A percentile compares a stretch with the other conserved stretches of the same genome.
Conservation (phyloP, 108 stramenopile genomes). For the Skeletonema potamos region DNA sequence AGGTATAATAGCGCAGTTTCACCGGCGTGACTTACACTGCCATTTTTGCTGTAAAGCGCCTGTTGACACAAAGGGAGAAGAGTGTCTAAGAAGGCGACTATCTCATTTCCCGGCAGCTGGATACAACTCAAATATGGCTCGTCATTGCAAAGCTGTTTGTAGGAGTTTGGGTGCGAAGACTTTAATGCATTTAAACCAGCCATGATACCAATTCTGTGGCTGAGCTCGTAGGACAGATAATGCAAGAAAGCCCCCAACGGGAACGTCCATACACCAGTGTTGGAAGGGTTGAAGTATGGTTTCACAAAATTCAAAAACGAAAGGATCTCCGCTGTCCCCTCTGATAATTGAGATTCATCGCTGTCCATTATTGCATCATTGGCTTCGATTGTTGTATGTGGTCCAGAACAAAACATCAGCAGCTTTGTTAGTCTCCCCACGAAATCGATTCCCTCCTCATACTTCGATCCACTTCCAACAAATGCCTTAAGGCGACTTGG, state of each 20-base stretch:
- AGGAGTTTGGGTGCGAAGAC: slow-evolving; percentile 39
- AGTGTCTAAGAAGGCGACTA: slow-evolving; percentile 72
- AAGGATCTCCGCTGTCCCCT: slow-evolving; percentile 77
- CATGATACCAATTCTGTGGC: slow-evolving; percentile 64
- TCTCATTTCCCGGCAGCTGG: slow-evolving; percentile 61
- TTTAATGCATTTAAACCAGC: slow-evolving; percentile 63
- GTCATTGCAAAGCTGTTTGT: slow-evolving; percentile 45
- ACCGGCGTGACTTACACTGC: slow-evolving; percentile 79
- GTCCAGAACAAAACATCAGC: slow-evolving; percentile 73
- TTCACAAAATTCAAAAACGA: slow-evolving; percentile 76
- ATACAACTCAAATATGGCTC: slow-evolving; percentile 56
- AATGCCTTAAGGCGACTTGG: slow-evolving; percentile 75
- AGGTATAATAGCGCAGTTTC: slow-evolving; percentile 83
- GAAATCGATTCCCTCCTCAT: slow-evolving; percentile 88
- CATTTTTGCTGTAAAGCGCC: slow-evolving; percentile 86
- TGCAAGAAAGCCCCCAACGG: slow-evolving; percentile 85
- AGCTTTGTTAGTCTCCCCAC: slow-evolving; percentile 81
- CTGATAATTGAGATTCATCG: slow-evolving; percentile 38
- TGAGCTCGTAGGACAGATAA: slow-evolving; percentile 81
- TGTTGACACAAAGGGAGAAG: slow-evolving; percentile 83
- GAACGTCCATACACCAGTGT: slow-evolving; percentile 88
- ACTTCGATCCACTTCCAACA: slow-evolving; percentile 61
- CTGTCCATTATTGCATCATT: background rate
- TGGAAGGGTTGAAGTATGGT: slow-evolving; percentile 91
- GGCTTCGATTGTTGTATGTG: background rate